phyloP scores from a whole-genome alignment of 2,329 filamentous ascomycete species.

The Ustilaginoidea virens region DNA sequence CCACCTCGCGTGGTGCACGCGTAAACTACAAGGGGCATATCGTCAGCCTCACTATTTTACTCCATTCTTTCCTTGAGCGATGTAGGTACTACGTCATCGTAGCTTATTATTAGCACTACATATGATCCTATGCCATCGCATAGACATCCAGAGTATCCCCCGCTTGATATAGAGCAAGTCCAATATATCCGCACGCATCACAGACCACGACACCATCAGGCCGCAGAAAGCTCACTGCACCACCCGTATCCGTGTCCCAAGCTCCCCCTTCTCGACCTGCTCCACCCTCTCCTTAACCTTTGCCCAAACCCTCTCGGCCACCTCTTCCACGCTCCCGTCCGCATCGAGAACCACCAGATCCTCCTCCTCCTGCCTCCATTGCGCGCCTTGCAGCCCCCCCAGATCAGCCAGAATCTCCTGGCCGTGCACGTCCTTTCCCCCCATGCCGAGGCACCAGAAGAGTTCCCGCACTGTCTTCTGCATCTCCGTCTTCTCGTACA shows the following conservation, averaged over 20 bases:
- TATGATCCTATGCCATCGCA: too few species aligned
- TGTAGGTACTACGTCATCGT: too few species aligned
- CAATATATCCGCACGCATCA: too few species aligned
- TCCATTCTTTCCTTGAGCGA: too few species aligned
- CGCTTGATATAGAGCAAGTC: too few species aligned
- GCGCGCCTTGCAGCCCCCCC: constrained; percentile 10
- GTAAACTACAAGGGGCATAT: too few species aligned
- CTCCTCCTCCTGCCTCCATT: constrained; percentile 33
- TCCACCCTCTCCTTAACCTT: constrained; percentile 31
- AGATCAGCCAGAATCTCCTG: constrained; percentile 9
- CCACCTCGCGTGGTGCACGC: too few species aligned
- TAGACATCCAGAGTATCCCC: too few species aligned
- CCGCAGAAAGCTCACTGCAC: too few species aligned
- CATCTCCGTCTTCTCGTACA: constrained; percentile 76
- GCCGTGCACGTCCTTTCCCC: constrained; percentile 19
- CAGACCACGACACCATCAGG: too few species aligned
- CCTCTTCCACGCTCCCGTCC: constrained; percentile 36
- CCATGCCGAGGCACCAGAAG: constrained; percentile 45
- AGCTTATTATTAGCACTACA: too few species aligned
- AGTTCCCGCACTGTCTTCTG: constrained; percentile 63
- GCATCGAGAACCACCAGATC: constrained; percentile 40
- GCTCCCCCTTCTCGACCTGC: constrained; percentile 32
- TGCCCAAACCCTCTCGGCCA: constrained; percentile 39
- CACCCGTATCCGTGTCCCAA: constrained; percentile 28
- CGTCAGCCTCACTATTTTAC: too few species aligned